Evolutionary conservation across 345 rosid genomes (phyloP).

Genomic region (Linum usitatissimum): DNA sequence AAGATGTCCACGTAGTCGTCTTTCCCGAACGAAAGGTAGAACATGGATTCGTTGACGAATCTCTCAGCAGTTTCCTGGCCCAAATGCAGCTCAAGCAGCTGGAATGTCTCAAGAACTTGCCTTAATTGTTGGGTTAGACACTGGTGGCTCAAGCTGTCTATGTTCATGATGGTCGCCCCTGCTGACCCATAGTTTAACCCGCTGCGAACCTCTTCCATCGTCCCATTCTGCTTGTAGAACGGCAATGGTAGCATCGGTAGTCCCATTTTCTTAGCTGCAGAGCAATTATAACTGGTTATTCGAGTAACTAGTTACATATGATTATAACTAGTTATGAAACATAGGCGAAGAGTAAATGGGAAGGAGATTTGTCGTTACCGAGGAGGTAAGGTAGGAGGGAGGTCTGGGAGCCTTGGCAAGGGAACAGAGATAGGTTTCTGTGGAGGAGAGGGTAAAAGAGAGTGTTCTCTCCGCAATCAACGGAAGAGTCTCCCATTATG

Average conservation of each 20-base stretch:
- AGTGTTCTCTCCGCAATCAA: slow-evolving; percentile 51
- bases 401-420: slow-evolving; percentile 40
- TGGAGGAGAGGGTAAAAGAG: slow-evolving; percentile 45
- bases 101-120: slow-evolving; percentile 48
- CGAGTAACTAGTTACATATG: no score
- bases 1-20: slow-evolving; percentile 47
- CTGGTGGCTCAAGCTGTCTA: slow-evolving; percentile 30
- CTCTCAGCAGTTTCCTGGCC: slow-evolving; percentile 18
- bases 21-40: slow-evolving; percentile 64
- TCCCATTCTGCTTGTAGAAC: slow-evolving; percentile 46
- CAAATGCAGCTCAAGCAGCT: slow-evolving; percentile 41
- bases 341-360: background rate
- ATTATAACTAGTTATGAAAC: background rate
- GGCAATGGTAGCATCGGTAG: slow-evolving; percentile 19
- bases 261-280: slow-evolving; percentile 47
- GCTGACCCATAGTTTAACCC: slow-evolving; percentile 57
- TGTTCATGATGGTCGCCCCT: slow-evolving; percentile 40
- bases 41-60: slow-evolving; percentile 34
- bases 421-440: slow-evolving; percentile 37
- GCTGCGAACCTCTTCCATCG: slow-evolving; percentile 24
- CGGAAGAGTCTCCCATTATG: slow-evolving; percentile 61
- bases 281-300: background rate
- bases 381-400: slow-evolving; percentile 48
- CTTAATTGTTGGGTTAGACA: slow-evolving; percentile 58
- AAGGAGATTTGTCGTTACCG: slow-evolving; percentile 20